These are phyloP conservation scores for Conringia planisiliqua DNA, from an alignment of 345 rosid genomes.

Conservation along the genomic window DNA sequence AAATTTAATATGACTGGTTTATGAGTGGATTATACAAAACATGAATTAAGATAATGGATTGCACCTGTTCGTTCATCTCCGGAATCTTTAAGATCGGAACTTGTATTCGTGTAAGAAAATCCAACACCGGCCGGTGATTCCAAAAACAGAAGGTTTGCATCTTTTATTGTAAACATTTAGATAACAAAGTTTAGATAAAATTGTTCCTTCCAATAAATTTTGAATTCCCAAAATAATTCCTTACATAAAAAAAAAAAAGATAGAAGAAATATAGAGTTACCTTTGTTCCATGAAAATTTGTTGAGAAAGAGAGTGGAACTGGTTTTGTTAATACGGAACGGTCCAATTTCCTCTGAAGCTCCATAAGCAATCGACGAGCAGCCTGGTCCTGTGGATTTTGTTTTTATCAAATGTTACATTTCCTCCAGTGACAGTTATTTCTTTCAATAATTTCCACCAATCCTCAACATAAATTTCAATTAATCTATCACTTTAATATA, in stretches of 20 bases:
- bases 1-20: not conserved
- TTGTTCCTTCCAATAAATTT: not conserved
- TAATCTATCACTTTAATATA: not conserved
- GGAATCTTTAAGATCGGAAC: constrained; percentile 56
- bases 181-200: constrained; percentile 3
- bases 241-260: not conserved
- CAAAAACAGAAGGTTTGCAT: constrained; percentile 80
- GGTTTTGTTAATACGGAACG: constrained; percentile 68
- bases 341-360: constrained; percentile 97
- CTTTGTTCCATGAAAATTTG: constrained; percentile 69
- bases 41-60: not conserved
- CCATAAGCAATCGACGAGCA: constrained; percentile 97
- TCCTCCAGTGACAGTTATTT: not conserved
- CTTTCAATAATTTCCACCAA: not conserved
- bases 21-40: not conserved
- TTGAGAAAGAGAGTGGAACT: constrained; percentile 64
- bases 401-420: not conserved
- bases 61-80: constrained; percentile 83
- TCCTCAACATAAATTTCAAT: not conserved
- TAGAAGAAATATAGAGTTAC: constrained; percentile 25
- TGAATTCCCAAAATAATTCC: not conserved
- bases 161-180: constrained; percentile 36
- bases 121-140: constrained; percentile 98
- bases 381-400: constrained; percentile 73
- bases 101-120: constrained; percentile 88